Conservation (phyloP, 192 early-diverging fungal species). For the Coemansia sp. region DNA sequence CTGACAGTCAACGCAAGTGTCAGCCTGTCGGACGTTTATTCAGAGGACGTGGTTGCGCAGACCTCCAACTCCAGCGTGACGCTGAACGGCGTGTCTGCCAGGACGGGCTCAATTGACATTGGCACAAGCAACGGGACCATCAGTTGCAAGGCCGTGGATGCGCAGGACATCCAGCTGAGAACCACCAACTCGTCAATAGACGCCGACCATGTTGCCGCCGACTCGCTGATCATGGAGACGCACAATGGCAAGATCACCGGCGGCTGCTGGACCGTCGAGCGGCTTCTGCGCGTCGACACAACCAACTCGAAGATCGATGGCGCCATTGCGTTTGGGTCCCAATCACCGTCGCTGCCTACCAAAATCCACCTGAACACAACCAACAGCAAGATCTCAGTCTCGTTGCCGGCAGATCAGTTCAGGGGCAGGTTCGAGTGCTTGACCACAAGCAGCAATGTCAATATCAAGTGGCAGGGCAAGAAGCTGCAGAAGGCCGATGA, state of each 20-base stretch:
- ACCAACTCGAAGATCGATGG: constrained; percentile 24
- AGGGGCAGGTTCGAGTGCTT: constrained; percentile 21
- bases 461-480: constrained; percentile 6
- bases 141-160: constrained; percentile 13
- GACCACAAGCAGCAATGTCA: constrained; percentile 16
- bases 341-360: background rate
- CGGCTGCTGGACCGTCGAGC: constrained; percentile 15
- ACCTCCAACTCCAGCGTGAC: constrained; percentile 19
- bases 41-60: background rate
- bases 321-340: constrained; percentile 7
- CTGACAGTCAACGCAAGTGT: background rate
- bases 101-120: constrained; percentile 5
- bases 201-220: constrained; percentile 3
- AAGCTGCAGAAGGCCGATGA: background rate
- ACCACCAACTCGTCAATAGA: constrained; percentile 26
- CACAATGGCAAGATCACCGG: constrained; percentile 28
- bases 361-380: constrained; percentile 15
- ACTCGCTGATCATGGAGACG: constrained; percentile 16
- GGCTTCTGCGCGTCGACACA: constrained; percentile 14
- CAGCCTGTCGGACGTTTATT: background rate
- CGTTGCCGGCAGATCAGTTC: constrained; percentile 24
- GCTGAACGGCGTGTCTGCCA: constrained; percentile 4
- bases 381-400: constrained; percentile 21
- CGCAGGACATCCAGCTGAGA: constrained; percentile 12
- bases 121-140: constrained; percentile 19